phyloP scores from a whole-genome alignment of 148 eudicot genomes.

The Amaranthus hypochondriacus region DNA sequence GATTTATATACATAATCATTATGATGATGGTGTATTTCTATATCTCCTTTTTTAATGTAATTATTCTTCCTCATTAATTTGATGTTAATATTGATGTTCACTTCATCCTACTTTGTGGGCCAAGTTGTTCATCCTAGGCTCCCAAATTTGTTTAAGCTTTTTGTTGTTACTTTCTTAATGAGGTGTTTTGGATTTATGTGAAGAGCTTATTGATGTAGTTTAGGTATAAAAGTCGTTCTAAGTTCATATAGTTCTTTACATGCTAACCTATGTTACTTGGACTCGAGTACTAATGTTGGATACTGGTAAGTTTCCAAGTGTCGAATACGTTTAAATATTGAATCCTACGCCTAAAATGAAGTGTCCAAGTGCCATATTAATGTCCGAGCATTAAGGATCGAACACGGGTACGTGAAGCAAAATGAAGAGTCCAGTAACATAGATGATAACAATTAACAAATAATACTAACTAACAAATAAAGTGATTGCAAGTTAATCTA shows the following conservation, averaged over 20 bases:
- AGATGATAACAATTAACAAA: no score
- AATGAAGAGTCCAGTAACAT: no score
- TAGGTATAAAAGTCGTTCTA: not conserved
- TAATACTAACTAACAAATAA: not conserved
- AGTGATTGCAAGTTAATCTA: not conserved
- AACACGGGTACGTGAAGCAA: no score
- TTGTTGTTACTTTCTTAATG: not conserved
- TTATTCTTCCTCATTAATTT: not conserved
- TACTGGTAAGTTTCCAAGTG: no score
- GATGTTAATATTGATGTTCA: not conserved
- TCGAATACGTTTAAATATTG: no score
- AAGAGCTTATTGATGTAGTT: not conserved
- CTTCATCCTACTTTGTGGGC: not conserved
- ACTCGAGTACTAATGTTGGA: no score
- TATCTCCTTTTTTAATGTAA: no score
- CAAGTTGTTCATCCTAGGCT: not conserved
- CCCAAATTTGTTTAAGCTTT: not conserved
- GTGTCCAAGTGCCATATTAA: no score
- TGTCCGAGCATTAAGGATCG: no score
- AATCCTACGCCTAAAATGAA: no score
- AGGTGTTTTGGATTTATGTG: not conserved
- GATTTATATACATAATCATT: not conserved
- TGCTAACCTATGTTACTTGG: no score
- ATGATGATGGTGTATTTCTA: not conserved
- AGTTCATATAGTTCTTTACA: not conserved